Evolutionary conservation across 225 moss, liverwort and hornwort species (phyloP), one percentile per base, ranked within the genome.

Genomic region (Pseudisothecium myosuroides): DNA sequence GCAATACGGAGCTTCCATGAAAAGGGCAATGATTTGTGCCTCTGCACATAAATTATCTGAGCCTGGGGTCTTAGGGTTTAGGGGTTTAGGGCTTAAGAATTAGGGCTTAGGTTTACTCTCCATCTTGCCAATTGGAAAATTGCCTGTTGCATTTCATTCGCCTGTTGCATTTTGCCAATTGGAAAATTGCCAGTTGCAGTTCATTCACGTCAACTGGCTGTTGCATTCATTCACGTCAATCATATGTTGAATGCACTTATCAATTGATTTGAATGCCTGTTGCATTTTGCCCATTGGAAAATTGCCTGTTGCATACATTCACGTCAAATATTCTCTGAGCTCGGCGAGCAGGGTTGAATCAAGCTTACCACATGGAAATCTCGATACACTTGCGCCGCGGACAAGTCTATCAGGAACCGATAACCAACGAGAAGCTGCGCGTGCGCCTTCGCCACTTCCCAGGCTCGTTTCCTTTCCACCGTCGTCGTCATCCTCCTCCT

Each of bases 341-440:
- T 77, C 16, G 64, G n/a, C 50, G n/a, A 76, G 49, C 28, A 12
- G 65, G 19, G 20, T 49, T 71, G 28, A 60, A 63, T 86, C 22
- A 39, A 64, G 64, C 84, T 39, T 87, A 92, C 92, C 82, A 91
- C 59, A 86, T 71, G 72, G 58, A 92, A 92, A 82, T 89, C 92
- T 56, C 56, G 64, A 82, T 91, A 92, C 63, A 82, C 89, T 81
- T 89, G 87, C 43, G 72, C 63, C 4, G 41, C 87, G 37, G 91
- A 29, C 85, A 91, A 82, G 49, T 72, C 41, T 17, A 67, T 64
- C 76, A 83, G 11, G 34, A 91, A 91, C 17, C 78, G 83, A 49
- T 63, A 71, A 41, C 89, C 89, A 22, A 31, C 24, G 8, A 91
- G 89, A 56, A 65, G 39, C 22, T 80, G 28, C 39, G 79, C 87